Base-by-base conservation (phyloP, 495 filamentous ascomycete species). In the Penicillium waksmanii region DNA sequence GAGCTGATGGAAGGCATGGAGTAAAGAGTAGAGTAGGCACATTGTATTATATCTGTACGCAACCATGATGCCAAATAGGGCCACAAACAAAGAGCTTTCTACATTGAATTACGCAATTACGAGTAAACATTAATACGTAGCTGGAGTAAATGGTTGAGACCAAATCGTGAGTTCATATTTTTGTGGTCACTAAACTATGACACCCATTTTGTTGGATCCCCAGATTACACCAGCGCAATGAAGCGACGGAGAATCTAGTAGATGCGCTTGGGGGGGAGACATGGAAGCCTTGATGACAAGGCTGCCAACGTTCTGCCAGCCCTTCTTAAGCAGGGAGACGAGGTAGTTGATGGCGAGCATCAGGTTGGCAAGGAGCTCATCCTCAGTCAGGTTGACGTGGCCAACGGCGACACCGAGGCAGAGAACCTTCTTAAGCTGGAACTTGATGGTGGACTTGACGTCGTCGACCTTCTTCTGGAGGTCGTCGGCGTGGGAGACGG, bases 371-470 rank as follows among this genome's bases (percentile, higher is more conserved):
- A 98, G 89, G 64, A 98, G 84, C 80, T 97, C 90, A 72, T 98
- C 95, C 84, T 93, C 84, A 62, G 86, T 89, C 95, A 98, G 98
- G 68, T 88, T 92, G 62, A 98, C 96, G 79, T 98, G 96, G 71
- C 95, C 95, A 66, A 98, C 91, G 66, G 95, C 95, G 68, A 98
- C 95, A 87, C 96, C 95, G 81, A 98, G 90, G 84, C 95, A 98
- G 63, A 98, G 86, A 70, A 98, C 95, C 89, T 98, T 98, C 90
- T 98, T 98, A 66, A 98, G 85, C 85, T 98, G 95, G 87, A 98
- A 98, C 87, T 98, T 98, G 86, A 98, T 97, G 72, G 96, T 98
- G 61, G 92, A 95, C 89, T 96, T 97, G 85, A 98, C 95, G 75
- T 98, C 95, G 82, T 77, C 96, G 81, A 97, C 90, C 87, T 97